Base-by-base conservation (phyloP, 352 stramenopile genomes). In the Phytophthora palmivora region DNA sequence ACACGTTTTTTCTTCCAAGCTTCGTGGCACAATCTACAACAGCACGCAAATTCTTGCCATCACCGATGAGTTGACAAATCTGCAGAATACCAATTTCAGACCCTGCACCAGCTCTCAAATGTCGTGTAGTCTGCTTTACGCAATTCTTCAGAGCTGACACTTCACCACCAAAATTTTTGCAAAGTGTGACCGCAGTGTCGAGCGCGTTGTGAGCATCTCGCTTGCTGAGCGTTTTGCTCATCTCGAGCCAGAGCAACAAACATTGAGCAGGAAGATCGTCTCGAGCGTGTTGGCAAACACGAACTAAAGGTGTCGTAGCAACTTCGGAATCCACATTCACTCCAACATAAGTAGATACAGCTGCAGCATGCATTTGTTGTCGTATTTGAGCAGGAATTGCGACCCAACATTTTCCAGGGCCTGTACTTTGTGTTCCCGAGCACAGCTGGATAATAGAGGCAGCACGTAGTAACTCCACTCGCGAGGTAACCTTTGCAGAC, bases 371-470 rank as follows among this genome's bases (percentile, higher is more conserved):
- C 34, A 71, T 58, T 44, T 68, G 45, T n/a, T 79, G 74, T 8
- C 68, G 62, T 32, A 75, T 22, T 57, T 72, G 57, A 0, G 45
- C 37, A 6, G 74, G 56, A 28, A 82, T 47, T 4, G 57, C 44
- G 1, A 68, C 32, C 82, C 82, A 91, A n/a, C 82, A 89, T 16
- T 52, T 54, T n/a, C 69, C 79, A 22, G 78, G 82, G 11, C 56
- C 72, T 28, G 24, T 50, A 33, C 48, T 52, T 2, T 33, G 45
- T 10, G 57, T 47, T 19, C 19, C 19, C 7, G 70, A 33, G 42
- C 73, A 83, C 7, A 81, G 55, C 41, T 62, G 41, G 10, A 71
- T 51, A 37, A 84, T 63, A 11, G 61, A 62, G 0, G 24, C 61
- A 10, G 30, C 49, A 22, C 67, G 67, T 22, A 70, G 48, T n/a